These are phyloP conservation scores for barley (Hordeum vulgare) DNA, from an alignment of 176 grass and related monocot species.

Conservation along the genomic window DNA sequence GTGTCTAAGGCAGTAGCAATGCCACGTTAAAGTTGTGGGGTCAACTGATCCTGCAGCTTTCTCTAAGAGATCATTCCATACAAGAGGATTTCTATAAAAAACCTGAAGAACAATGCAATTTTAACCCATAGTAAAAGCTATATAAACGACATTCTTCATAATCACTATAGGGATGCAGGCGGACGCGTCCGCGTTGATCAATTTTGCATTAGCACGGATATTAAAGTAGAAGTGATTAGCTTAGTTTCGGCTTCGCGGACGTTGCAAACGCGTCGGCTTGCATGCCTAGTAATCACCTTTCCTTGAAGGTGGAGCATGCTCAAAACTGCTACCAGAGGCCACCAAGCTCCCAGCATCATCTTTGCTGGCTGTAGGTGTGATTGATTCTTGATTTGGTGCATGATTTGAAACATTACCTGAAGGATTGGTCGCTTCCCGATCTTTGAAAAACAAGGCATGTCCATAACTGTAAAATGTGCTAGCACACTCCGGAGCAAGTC, in stretches of 20 bases:
- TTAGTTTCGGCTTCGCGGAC: too few relatives aligned
- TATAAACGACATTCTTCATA: not conserved
- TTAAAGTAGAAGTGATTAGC: too few relatives aligned
- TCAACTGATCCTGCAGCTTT: not conserved
- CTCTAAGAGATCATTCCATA: not conserved
- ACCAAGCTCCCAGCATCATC: slow-evolving; percentile 50
- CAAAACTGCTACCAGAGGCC: slow-evolving; percentile 32
- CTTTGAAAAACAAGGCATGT: slow-evolving; percentile 63
- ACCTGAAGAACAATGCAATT: not conserved
- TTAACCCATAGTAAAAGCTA: not conserved
- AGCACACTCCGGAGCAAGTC: slow-evolving; percentile 70
- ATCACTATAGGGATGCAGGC: not conserved
- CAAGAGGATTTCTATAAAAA: not conserved
- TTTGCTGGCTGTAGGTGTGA: slow-evolving; percentile 7
- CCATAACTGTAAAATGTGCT: slow-evolving; percentile 81
- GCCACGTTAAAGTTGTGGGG: not conserved
- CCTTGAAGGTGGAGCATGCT: slow-evolving; percentile 16
- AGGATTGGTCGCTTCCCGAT: slow-evolving; percentile 62
- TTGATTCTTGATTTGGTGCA: slow-evolving; percentile 30
- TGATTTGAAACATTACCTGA: slow-evolving; percentile 57
- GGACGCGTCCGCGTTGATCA: too few relatives aligned
- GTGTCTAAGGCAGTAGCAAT: not conserved
- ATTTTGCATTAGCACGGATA: too few relatives aligned
- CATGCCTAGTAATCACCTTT: not conserved
- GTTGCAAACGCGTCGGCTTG: too few relatives aligned